phyloP scores from a whole-genome alignment of 1,139 yeast species.

The Kurtzmaniella quercitrusa region DNA sequence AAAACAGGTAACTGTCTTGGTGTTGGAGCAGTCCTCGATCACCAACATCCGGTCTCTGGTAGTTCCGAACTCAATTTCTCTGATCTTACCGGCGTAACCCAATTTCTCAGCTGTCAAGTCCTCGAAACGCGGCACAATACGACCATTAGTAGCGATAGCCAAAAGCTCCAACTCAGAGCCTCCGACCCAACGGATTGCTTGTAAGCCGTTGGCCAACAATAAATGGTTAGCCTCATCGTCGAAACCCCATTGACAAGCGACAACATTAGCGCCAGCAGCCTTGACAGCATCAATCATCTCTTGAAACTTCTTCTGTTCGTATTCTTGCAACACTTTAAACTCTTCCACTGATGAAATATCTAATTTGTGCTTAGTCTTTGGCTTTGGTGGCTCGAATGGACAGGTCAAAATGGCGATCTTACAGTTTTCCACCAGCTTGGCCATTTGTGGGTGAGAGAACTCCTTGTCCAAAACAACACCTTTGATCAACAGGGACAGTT shows the following conservation, averaged over 20 bases:
- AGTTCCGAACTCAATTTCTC: conserved; percentile 92
- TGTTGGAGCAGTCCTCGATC: conserved; percentile 83
- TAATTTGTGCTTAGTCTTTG: conserved; percentile 95
- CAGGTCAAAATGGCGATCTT: conserved; percentile 93
- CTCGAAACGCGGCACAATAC: conserved; percentile 96
- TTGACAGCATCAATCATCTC: conserved; percentile 89
- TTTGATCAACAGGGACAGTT: conserved; percentile 76
- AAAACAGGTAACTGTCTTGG: conserved; percentile 90
- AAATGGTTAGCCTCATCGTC: conserved; percentile 98
- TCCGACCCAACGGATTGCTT: conserved; percentile 99
- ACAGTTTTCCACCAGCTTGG: conserved; percentile 72
- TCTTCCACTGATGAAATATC: conserved; percentile 92
- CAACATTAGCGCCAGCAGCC: conserved; percentile 90
- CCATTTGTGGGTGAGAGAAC: conserved; percentile 98
- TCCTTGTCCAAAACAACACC: conserved; percentile 96
- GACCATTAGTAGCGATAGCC: conserved; percentile 96
- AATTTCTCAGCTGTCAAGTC: conserved; percentile 79
- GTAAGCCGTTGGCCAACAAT: conserved; percentile 78
- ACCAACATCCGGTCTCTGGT: conserved; percentile 95
- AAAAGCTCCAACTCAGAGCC: conserved; percentile 94
- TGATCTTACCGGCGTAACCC: conserved; percentile 82
- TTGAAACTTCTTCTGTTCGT: conserved; percentile 85
- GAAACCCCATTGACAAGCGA: conserved; percentile 99
- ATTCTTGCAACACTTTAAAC: conserved; percentile 81
- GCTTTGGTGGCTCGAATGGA: conserved; percentile 99